Evolutionary conservation across 345 rosid genomes (phyloP), one percentile per base, ranked within the genome.

Genomic region (Psidium friedrichsthalianum): DNA sequence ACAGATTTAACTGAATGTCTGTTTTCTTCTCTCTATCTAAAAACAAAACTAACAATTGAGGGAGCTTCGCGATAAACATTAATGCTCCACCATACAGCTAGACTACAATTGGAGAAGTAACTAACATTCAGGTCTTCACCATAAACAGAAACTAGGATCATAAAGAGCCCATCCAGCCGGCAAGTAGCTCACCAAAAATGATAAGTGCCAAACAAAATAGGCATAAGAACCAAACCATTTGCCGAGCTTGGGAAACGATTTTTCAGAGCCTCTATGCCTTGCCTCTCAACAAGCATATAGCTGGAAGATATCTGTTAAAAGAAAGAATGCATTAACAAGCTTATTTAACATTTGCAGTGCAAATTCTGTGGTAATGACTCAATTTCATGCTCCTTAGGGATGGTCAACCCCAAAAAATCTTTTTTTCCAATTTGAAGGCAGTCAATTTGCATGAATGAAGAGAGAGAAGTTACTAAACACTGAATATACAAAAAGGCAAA

Each of bases 261-360:
- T 89, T 96, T 97, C 87, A 97, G 89, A 82, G 98, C 99, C 91
- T 95, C 95, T 91, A 97, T 82, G 99, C 96, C 93, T 92, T 96
- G 74, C 99, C 99, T 91, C 98, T 92, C 56, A 97, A 85, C 88
- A 97, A 97, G 90, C 98, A 97, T 89, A 96, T 94, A 56, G 99
- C 98, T 2, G 99, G 99, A 94, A 83, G 96, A 91, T 69, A 97
- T 95, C 98, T 97, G 90, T 22, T 49, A 12, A 82, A 78, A 64
- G 51, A 81, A 69, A 69, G 4, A 69, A 69, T 8, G 8, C 25
- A 36, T 69, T 18, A 69, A 18, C 80, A 69, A 8, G 14, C 47
- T 69, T 69, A 29, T 64, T 29, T 18, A 64, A 29, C 16, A 64
- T 29, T 64, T 32, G 76, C 76, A 1, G 76, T 15, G 44, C 47